Evolutionary conservation across 805 yeast genomes (phyloP), one percentile per base, ranked within the genome.

Genomic region (Tetrapisispora iriomotensis): DNA sequence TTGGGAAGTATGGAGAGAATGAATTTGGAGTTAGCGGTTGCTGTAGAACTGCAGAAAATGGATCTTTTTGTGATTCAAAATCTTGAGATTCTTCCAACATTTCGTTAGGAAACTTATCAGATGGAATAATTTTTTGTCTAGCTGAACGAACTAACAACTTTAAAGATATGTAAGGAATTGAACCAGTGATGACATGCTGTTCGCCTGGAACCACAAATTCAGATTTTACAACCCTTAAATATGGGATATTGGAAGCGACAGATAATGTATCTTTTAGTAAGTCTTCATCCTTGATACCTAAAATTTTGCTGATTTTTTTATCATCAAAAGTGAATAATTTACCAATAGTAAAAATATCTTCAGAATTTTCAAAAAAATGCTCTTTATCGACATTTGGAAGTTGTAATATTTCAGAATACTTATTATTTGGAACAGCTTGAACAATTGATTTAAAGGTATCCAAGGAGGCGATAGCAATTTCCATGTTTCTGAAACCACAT

Each of bases 201-300:
- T 88, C 96, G 25, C 97, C 97, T 3, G 95, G 90, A 31, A 90
- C 95, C 45, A 72, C 71, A 63, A 86, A 86, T 42, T 74, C 75
- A 31, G 94, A 79, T 37, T 73, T 74, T 22, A 87, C 47, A 13
- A 87, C 65, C 51, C 80, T 75, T 36, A 88, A 60, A 34, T 68
- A 61, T 31, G 96, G 96, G 25, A 87, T 74, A 24, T 70, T 65
- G 3, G 72, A 56, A 1, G 88, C 94, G 42, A 77, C 70, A 3
- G 62, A 58, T 36, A 78, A 54, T 1, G 82, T 70, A 22, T 65
- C 65, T 19, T 69, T 56, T 39, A 82, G 58, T 45, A 74, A 60
- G 1, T 49, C 41, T 20, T 64, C 47, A 53, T 72, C 73, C 17
- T 56, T 56, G 35, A 77, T 70, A 19, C 83, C 83, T 47, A 82